Conservation (phyloP, 2,329 filamentous ascomycete genomes). For the Colletotrichum sp. region DNA sequence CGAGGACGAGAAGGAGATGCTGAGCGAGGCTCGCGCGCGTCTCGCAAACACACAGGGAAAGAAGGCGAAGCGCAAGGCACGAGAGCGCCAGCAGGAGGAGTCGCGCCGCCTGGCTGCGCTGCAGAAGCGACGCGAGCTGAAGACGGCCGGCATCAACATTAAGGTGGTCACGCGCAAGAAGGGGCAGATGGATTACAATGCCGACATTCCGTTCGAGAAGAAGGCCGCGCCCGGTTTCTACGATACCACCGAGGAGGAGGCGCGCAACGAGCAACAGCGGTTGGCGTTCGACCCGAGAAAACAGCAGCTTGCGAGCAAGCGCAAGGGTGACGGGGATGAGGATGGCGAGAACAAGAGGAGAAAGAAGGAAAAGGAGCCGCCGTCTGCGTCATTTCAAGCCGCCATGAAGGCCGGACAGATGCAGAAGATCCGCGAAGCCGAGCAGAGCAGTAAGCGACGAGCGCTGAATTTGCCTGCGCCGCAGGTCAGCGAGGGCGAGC, state of each 20-base stretch:
- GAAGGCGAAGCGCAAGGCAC: conserved; percentile 97
- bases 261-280: conserved; percentile 81
- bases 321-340: conserved; percentile 90
- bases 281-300: conserved; percentile 91
- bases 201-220: conserved; percentile 97
- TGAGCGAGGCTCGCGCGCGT: conserved; percentile 95
- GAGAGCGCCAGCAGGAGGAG: conserved; percentile 94
- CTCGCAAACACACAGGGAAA: conserved; percentile 98
- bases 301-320: conserved; percentile 87
- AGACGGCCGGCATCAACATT: conserved; percentile 97
- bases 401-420: conserved; percentile 92
- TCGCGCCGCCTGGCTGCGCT: conserved; percentile 87
- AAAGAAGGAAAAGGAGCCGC: conserved; percentile 80
- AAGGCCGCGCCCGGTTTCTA: conserved; percentile 89
- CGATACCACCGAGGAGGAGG: conserved; percentile 85
- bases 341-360: conserved; percentile 82
- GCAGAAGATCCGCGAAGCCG: conserved; percentile 93
- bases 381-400: conserved; percentile 81
- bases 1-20: conserved; percentile 99
- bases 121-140: conserved; percentile 95
- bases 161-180: conserved; percentile 91
- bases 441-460: conserved; percentile 93
- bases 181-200: conserved; percentile 99
- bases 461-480: conserved; percentile 84
- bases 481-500: conserved; percentile 89